phyloP scores from a whole-genome alignment of 805 yeast species.

The Starmerella asiatica region DNA sequence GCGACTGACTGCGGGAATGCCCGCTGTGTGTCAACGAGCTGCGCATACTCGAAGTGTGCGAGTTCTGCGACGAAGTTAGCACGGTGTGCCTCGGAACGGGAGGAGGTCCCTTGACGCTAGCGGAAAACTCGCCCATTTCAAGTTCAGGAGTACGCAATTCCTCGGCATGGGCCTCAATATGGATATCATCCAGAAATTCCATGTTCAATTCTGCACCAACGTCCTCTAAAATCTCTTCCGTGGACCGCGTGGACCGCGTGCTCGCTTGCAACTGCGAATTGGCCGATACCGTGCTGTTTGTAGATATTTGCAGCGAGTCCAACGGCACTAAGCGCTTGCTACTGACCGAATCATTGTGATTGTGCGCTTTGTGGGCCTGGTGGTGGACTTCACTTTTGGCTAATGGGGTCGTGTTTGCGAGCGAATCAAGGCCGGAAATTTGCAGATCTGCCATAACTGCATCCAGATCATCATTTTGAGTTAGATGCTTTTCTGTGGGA shows the following conservation, averaged over 20 bases:
- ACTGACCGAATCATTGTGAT: too few relatives aligned
- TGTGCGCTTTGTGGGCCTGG: too few relatives aligned
- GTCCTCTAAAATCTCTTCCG: slow-evolving; percentile 23
- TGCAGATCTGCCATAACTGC: slow-evolving; percentile 13
- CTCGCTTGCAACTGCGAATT: neutral
- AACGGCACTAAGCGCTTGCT: neutral
- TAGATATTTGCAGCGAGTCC: neutral
- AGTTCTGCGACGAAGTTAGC: neutral
- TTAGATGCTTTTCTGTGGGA: too few relatives aligned
- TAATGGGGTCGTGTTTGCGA: neutral
- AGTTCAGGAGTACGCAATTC: slow-evolving; percentile 14
- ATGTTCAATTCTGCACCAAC: slow-evolving; percentile 21
- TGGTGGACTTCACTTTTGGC: too few relatives aligned
- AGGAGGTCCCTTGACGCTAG: neutral
- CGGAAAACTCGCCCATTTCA: slow-evolving; percentile 1
- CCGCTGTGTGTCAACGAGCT: too few relatives aligned
- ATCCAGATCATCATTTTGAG: too few relatives aligned
- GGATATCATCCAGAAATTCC: slow-evolving; percentile 15
- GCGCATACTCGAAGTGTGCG: slow-evolving; percentile 1
- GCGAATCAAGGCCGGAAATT: slow-evolving; percentile 9
- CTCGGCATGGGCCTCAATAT: slow-evolving; percentile 12
- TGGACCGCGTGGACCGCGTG: slow-evolving; percentile 13
- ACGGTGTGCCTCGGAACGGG: neutral
- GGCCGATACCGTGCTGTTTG: slow-evolving; percentile 1
- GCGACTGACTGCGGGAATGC: slow-evolving; percentile 7